Base-by-base conservation (phyloP, 768 basidiomycete species). In the Cantharellus cinnabarinus region DNA sequence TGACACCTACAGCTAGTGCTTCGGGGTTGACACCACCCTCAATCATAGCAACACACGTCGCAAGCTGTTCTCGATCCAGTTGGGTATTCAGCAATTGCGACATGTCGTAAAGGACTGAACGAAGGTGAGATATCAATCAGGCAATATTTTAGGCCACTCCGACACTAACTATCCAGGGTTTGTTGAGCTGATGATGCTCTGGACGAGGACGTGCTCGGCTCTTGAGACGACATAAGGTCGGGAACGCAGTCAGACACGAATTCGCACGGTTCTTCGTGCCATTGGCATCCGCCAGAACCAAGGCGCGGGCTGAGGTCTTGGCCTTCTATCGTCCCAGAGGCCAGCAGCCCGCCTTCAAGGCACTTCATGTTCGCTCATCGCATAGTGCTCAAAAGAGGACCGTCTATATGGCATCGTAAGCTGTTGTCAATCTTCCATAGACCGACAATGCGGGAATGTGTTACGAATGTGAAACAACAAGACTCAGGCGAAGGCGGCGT, bases 1-100 rank as follows among this genome's bases (percentile, higher is more conserved):
- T 37, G 10, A 37, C 10, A 7, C 81, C 58, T 67, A 93, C 90
- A 64, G 89, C 90, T 52, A 94, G 74, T 0, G 89, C 89, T 66
- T 93, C 89, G 5, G 90, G 88, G 68, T 93, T 94, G 53, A 85
- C 86, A 15, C 90, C 90, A 62, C 79, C 82, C 71, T 94, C 90
- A 64, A 94, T 89, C 83, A 94, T 82, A 44, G 82, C 78, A 34
- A 94, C 81, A 68, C 90, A 94, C 35, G 85, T 90, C 41, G 85
- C 88, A n/a, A 94, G 77, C 2, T 87, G 88, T 67, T 89, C 85
- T 65, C 85, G 88, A 72, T 93, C 89, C 48, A 94, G 75, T 60
- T 83, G 79, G 0, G 90, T 91, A 63, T 90, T 85, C 56, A 94
- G 71, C 52, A 93, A 71, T 70, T 90, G 87, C 20, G 90, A 89